These are phyloP conservation scores for Friedmanniomyces endolithicus DNA, from an alignment of 495 filamentous ascomycete genomes.

Conservation along the genomic window DNA sequence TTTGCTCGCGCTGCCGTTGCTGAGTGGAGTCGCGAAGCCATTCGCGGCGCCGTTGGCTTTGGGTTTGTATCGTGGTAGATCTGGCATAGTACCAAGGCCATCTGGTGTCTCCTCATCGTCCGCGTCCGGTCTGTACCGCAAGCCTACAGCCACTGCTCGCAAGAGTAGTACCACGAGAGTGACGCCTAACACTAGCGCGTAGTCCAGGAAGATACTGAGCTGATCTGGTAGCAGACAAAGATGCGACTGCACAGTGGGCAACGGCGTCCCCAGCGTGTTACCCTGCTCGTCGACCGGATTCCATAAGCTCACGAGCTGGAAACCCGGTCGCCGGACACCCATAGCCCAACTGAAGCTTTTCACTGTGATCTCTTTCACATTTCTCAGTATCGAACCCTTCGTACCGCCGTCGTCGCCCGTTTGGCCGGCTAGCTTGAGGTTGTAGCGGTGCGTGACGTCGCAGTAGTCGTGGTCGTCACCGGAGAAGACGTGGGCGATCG, in stretches of 20 bases:
- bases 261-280: conserved; percentile 35
- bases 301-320: conserved; percentile 78
- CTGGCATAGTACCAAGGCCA: neutral
- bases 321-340: conserved; percentile 84
- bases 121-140: neutral
- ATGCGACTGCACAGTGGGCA: conserved; percentile 65
- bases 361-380: conserved; percentile 69
- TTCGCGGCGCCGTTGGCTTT: neutral
- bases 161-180: conserved; percentile 48
- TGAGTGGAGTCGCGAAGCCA: conserved; percentile 1
- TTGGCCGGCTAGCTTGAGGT: conserved; percentile 26
- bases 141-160: conserved; percentile 43
- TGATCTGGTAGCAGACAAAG: conserved; percentile 88
- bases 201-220: conserved; percentile 66
- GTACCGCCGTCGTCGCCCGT: conserved; percentile 46
- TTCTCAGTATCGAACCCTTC: neutral
- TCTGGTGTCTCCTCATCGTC: neutral
- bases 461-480: conserved; percentile 99
- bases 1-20: conserved; percentile 1
- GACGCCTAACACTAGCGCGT: conserved; percentile 48
- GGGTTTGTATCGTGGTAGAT: conserved; percentile 1
- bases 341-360: conserved; percentile 91
- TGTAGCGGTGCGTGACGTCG: conserved; percentile 64
- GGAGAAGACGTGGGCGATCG: conserved; percentile 71
- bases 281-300: conserved; percentile 67